phyloP scores from a whole-genome alignment of 2,329 filamentous ascomycete species.

The Fusarium virguliforme region DNA sequence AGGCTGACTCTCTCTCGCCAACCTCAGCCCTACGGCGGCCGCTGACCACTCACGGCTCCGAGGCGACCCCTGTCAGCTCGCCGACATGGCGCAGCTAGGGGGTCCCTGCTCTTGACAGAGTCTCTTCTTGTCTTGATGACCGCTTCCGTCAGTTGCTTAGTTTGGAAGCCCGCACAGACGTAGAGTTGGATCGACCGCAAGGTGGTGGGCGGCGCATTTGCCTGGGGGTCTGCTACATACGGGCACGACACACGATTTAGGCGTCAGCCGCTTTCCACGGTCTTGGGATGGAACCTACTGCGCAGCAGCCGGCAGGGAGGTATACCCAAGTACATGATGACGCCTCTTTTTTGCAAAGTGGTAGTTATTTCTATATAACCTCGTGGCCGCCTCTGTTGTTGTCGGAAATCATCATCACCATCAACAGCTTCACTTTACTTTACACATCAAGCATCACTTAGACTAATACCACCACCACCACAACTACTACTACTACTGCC shows the following conservation, averaged over 20 bases:
- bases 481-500: conserved; percentile 10
- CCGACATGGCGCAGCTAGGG: conserved; percentile 44
- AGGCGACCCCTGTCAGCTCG: conserved; percentile 44
- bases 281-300: conserved; percentile 19
- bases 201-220: conserved; percentile 18
- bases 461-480: conserved; percentile 21
- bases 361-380: conserved; percentile 40
- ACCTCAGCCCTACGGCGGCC: conserved; percentile 43
- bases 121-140: conserved; percentile 22
- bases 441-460: conserved; percentile 19
- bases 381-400: conserved; percentile 20
- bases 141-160: conserved; percentile 39
- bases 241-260: conserved; percentile 30
- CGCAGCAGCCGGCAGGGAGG: conserved; percentile 12
- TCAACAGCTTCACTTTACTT: conserved; percentile 26
- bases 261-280: conserved; percentile 42
- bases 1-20: conserved; percentile 1
- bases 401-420: conserved; percentile 34
- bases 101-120: neutral
- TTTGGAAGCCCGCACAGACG: conserved; percentile 39
- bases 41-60: conserved; percentile 39
- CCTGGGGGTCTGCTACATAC: conserved; percentile 12
- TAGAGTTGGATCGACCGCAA: conserved; percentile 9
- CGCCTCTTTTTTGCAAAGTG: conserved; percentile 20
- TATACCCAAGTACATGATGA: conserved; percentile 19